A percentile compares a stretch with the other conserved stretches of the same genome.
These are phyloP conservation scores for Leccinum ponderosum DNA, from an alignment of 1,284 basidiomycete species.

Conservation along the genomic window DNA sequence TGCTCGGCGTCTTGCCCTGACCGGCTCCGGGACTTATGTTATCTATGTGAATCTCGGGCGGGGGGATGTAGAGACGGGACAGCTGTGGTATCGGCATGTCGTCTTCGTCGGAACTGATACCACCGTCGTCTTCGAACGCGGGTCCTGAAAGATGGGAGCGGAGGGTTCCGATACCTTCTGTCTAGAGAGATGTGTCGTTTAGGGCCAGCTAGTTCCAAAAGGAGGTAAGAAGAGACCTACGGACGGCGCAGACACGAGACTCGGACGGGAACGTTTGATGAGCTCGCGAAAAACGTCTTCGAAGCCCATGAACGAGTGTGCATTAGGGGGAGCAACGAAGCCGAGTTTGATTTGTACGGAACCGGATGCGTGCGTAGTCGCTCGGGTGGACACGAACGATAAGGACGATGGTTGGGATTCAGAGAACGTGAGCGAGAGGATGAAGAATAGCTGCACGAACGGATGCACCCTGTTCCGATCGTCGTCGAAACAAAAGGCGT, in stretches of 20 bases:
- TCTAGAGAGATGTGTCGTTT: constrained; percentile 45
- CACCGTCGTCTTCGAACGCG: constrained; percentile 77
- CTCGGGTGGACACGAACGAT: constrained; percentile 65
- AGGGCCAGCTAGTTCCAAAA: neutral
- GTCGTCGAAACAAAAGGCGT: constrained; percentile 55
- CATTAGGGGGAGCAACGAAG: constrained; percentile 57
- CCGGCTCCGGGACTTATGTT: constrained; percentile 9
- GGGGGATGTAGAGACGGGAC: constrained; percentile 31
- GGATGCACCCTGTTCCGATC: constrained; percentile 54
- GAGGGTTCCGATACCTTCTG: constrained; percentile 90
- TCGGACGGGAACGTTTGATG: constrained; percentile 61
- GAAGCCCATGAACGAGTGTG: constrained; percentile 41
- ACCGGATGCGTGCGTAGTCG: constrained; percentile 60
- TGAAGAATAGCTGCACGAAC: constrained; percentile 13
- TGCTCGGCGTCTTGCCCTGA: constrained; percentile 21
- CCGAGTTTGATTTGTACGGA: constrained; percentile 76
- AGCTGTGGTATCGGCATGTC: constrained; percentile 17
- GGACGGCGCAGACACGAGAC: constrained; percentile 76
- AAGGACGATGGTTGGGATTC: constrained; percentile 50
- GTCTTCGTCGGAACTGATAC: constrained; percentile 60
- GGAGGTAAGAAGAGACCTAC: constrained; percentile 40
- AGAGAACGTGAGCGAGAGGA: neutral
- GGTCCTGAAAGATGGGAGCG: constrained; percentile 62
- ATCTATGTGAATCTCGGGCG: constrained; percentile 22
- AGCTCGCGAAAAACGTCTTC: constrained; percentile 67